Conservation (phyloP, 176 grass and related monocot genomes). For the Panicum miliaceum region DNA sequence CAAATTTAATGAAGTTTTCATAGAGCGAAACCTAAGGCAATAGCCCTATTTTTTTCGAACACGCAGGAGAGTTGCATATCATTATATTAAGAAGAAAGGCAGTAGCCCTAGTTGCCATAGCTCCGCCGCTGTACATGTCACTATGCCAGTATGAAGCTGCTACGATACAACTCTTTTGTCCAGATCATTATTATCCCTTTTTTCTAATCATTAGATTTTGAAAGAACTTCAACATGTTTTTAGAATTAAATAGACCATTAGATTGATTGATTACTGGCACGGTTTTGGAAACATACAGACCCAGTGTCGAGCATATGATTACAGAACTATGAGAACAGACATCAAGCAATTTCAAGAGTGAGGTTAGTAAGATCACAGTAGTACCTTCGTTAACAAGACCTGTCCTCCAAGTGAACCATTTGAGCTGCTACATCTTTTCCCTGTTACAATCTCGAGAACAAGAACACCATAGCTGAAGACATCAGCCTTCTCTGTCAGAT, state of each 20-base stretch:
- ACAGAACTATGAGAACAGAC: background rate
- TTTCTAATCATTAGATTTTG: slow-evolving; percentile 19
- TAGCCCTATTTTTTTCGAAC: too few species aligned
- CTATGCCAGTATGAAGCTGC: background rate
- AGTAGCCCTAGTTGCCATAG: background rate
- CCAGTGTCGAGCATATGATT: background rate
- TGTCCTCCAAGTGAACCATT: slow-evolving; percentile 61
- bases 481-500: slow-evolving; percentile 85
- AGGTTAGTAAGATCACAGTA: slow-evolving; percentile 16
- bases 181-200: background rate
- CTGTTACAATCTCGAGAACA: slow-evolving; percentile 75
- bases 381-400: slow-evolving; percentile 66
- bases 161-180: background rate
- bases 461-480: slow-evolving; percentile 83
- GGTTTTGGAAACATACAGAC: background rate
- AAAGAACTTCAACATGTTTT: background rate
- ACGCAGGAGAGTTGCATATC: too few species aligned
- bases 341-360: background rate
- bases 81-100: too few species aligned
- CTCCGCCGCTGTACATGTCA: background rate
- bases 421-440: slow-evolving; percentile 68
- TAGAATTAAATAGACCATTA: background rate
- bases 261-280: background rate
- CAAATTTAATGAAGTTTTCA: background rate
- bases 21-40: background rate